These are phyloP conservation scores for Coriolopsis trogii DNA, from an alignment of 1,284 basidiomycete species.

Conservation along the genomic window DNA sequence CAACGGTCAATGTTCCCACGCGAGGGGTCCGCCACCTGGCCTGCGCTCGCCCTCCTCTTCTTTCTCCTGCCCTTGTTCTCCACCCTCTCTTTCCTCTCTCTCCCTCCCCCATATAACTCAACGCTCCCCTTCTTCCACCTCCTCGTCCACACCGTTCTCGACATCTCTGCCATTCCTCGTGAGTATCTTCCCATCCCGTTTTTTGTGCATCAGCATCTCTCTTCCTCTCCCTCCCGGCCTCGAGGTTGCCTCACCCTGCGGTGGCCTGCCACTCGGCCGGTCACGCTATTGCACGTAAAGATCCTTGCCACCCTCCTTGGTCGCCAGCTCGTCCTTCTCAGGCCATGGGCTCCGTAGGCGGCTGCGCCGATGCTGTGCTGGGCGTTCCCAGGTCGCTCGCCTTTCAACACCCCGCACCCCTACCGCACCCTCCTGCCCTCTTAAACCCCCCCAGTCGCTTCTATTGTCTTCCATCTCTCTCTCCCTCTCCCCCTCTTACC, in stretches of 20 bases:
- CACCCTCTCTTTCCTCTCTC: slow-evolving; percentile 31
- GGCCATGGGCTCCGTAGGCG: slow-evolving; percentile 8
- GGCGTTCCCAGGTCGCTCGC: slow-evolving; percentile 27
- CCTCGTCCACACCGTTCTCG: slow-evolving; percentile 16
- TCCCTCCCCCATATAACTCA: slow-evolving; percentile 33
- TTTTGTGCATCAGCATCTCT: background rate
- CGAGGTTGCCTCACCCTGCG: slow-evolving; percentile 22
- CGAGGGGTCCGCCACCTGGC: slow-evolving; percentile 29
- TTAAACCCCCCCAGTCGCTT: slow-evolving; percentile 8
- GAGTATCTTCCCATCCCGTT: slow-evolving; percentile 18
- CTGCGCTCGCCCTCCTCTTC: slow-evolving; percentile 30
- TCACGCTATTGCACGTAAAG: slow-evolving; percentile 22
- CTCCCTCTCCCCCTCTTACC: slow-evolving; percentile 1
- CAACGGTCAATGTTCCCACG: slow-evolving; percentile 26
- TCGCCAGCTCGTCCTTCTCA: background rate
- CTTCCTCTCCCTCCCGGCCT: slow-evolving; percentile 13
- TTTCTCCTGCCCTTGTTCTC: slow-evolving; percentile 37
- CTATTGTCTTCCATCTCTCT: slow-evolving; percentile 10
- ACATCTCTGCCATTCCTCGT: slow-evolving; percentile 21
- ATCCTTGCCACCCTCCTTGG: slow-evolving; percentile 5
- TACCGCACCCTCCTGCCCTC: slow-evolving; percentile 14
- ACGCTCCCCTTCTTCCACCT: slow-evolving; percentile 34
- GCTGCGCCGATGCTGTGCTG: slow-evolving; percentile 25
- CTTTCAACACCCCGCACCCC: slow-evolving; percentile 18
- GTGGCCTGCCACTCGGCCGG: slow-evolving; percentile 14